These are phyloP conservation scores for Thalassiosira exigua DNA, from an alignment of 352 stramenopile species.

Conservation along the genomic window DNA sequence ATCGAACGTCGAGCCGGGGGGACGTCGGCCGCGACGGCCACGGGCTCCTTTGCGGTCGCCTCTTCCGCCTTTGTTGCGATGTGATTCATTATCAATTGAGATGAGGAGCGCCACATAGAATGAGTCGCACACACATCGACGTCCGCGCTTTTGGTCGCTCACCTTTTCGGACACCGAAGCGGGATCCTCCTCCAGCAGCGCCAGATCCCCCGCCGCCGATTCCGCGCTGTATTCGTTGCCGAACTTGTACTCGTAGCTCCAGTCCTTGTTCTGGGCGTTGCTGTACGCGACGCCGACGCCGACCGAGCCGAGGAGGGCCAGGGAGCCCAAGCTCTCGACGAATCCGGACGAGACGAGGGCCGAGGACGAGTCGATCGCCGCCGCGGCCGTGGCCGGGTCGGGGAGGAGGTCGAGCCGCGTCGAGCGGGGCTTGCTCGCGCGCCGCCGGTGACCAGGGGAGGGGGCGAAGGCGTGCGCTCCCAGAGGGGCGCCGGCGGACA, in stretches of 20 bases:
- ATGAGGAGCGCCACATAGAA: background rate
- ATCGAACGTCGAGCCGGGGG: background rate
- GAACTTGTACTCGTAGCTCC: slow-evolving; percentile 25
- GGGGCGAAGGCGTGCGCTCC: too few relatives aligned
- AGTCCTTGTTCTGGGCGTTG: slow-evolving; percentile 7
- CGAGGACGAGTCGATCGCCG: slow-evolving; percentile 7
- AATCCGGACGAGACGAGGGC: slow-evolving; percentile 1
- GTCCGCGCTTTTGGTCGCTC: too few relatives aligned
- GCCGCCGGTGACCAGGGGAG: too few relatives aligned
- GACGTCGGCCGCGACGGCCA: background rate
- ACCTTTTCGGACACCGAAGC: slow-evolving; percentile 9
- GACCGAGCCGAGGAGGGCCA: slow-evolving; percentile 19
- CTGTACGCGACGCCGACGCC: slow-evolving; percentile 9
- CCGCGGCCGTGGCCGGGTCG: background rate
- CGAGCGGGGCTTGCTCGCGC: too few relatives aligned
- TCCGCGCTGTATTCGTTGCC: slow-evolving; percentile 15
- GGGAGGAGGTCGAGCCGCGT: background rate
- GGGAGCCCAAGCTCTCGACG: slow-evolving; percentile 3
- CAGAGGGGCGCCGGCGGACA: too few relatives aligned
- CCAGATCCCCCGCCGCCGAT: slow-evolving; percentile 4
- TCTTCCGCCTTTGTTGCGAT: background rate
- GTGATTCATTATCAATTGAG: background rate
- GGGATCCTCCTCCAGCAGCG: slow-evolving; percentile 13
- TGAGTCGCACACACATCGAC: slow-evolving; percentile 4
- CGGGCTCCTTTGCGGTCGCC: background rate